A percentile compares a stretch with the other conserved stretches of the same genome.
Conservation (phyloP, 805 yeast genomes). For the Wickerhamomyces bovis region DNA sequence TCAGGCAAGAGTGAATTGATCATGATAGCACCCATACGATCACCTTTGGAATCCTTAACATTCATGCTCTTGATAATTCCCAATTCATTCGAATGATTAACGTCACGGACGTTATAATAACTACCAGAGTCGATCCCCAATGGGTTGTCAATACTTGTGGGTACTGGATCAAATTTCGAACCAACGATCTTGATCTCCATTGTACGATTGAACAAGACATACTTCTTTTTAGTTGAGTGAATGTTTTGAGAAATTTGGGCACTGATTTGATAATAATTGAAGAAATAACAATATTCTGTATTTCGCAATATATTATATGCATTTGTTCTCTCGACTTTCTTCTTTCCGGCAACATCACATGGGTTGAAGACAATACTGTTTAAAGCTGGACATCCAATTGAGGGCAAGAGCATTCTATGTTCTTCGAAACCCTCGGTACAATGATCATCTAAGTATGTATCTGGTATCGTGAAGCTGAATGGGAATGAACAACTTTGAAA, state of each 20-base stretch:
- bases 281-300: conserved; percentile 5
- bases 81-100: conserved; percentile 9
- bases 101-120: conserved; percentile 10
- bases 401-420: conserved; percentile 11
- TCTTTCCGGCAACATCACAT: conserved; percentile 13
- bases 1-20: conserved; percentile 10
- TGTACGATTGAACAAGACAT: conserved; percentile 14
- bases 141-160: conserved; percentile 8
- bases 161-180: conserved; percentile 1
- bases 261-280: conserved; percentile 12
- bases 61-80: conserved; percentile 9
- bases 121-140: conserved; percentile 4
- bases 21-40: conserved; percentile 7
- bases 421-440: conserved; percentile 3
- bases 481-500: conserved; percentile 13
- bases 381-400: conserved; percentile 15
- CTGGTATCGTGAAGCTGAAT: conserved; percentile 14
- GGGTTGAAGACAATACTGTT: conserved; percentile 14
- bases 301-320: conserved; percentile 2
- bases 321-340: conserved; percentile 1
- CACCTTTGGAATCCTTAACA: conserved; percentile 1
- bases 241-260: conserved; percentile 14
- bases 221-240: conserved; percentile 6
- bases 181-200: conserved; percentile 13
- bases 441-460: conserved; percentile 12